Evolutionary conservation across 2,329 filamentous ascomycete species (phyloP), one percentile per base, ranked within the genome.

Genomic region (Pseudogymnoascus destructans): DNA sequence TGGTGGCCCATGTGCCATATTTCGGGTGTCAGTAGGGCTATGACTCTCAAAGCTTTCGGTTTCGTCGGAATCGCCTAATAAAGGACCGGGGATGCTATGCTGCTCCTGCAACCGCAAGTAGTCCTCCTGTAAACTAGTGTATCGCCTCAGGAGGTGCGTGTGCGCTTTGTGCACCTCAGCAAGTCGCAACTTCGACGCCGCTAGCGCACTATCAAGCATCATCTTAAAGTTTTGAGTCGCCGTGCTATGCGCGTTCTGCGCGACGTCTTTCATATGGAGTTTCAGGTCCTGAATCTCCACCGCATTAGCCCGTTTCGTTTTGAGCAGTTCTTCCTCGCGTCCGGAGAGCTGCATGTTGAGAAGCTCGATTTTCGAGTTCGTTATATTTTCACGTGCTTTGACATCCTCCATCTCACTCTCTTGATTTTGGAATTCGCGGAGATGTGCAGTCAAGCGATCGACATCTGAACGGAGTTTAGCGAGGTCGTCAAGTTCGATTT

Each of bases 361-460:
- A 58, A 78, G 73, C 62, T 84, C 77, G 5, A 83, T 76, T 56
- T 80, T 77, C 58, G 76, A 79, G 35, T 82, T 76, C 10, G 84
- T 75, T 27, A 79, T 74, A 13, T 80, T 77, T 1, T 81, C 79
- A 25, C 79, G 76, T n/a, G 78, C 75, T 52, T 80, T 75, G 0
- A 80, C 77, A 17, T 72, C 71, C 58, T 83, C 75, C 38, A 81
- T 76, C 60, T 83, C 79, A 32, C 78, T 73, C 64, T 89, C 82
- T 46, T 78, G 78, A 40, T 81, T 79, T 65, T 89, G 83, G 58
- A 80, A 79, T 52, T 82, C 79, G 2, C 81, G 77, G 61, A 87
- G 76, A 17, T 79, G 77, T 13, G 77, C 75, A n/a, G 80, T 79
- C 25, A 88, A 73, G 25, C 79, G 76, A 19, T 77, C 73, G 1